Evolutionary conservation across 495 filamentous ascomycete genomes (phyloP).

Genomic region (Pyronema omphalodes): DNA sequence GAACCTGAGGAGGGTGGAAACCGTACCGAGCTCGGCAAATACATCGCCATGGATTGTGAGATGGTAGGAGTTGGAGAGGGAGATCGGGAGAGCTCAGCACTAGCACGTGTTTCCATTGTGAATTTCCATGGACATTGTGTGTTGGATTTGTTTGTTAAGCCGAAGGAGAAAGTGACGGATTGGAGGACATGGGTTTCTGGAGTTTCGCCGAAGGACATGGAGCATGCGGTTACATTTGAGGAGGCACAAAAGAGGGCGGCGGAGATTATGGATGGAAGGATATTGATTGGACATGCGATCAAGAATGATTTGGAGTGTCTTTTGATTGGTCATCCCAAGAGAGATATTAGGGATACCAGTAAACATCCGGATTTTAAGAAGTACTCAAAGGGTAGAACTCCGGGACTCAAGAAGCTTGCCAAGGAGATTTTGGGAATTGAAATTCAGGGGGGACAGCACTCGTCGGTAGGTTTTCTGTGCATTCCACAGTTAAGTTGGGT

Average conservation of each 20-base stretch:
- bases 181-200: slow-evolving; percentile 78
- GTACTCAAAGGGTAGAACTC: slow-evolving; percentile 52
- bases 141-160: slow-evolving; percentile 77
- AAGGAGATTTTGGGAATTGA: slow-evolving; percentile 61
- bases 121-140: slow-evolving; percentile 82
- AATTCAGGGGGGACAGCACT: slow-evolving; percentile 62
- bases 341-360: slow-evolving; percentile 70
- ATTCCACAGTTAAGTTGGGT: not conserved
- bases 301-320: slow-evolving; percentile 68
- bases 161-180: slow-evolving; percentile 59
- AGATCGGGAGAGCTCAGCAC: slow-evolving; percentile 41
- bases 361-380: slow-evolving; percentile 53
- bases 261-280: slow-evolving; percentile 47
- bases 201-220: slow-evolving; percentile 52
- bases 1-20: slow-evolving; percentile 7
- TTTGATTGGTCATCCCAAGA: slow-evolving; percentile 52
- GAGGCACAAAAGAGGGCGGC: slow-evolving; percentile 57
- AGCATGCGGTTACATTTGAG: slow-evolving; percentile 40
- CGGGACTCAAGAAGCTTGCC: slow-evolving; percentile 55
- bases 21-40: slow-evolving; percentile 58
- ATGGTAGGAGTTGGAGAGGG: slow-evolving; percentile 75
- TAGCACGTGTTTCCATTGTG: slow-evolving; percentile 73
- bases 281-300: slow-evolving; percentile 81
- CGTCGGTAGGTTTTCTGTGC: slow-evolving; percentile 28
- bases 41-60: slow-evolving; percentile 86